Base-by-base conservation (phyloP, 305 asterid species). In the Petunia hybrid region DNA sequence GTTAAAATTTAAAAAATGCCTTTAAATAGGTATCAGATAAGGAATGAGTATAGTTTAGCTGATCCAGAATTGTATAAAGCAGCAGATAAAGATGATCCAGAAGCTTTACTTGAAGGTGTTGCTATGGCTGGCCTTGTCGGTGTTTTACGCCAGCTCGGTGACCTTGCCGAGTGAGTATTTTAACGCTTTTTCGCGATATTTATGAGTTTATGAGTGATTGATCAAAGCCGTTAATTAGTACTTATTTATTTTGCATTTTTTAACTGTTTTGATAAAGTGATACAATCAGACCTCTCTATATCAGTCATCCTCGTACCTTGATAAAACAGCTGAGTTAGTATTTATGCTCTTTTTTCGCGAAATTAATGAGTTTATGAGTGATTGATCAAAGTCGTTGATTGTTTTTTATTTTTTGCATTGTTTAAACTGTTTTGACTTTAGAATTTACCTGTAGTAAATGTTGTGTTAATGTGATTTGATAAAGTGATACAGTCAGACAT, bases 71-170 rank as follows among this genome's bases (percentile, higher is more conserved):
- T 95, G 82, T 95, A 93, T 80, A 90, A 89, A 65, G 85, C 97
- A 31, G 91, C 98, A 61, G 98, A 97, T 82, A 97, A 93, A 88
- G 97, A 95, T 92, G 99, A 97, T 88, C 99, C 99, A 4, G 99
- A 97, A 88, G 99, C 98, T 73, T 76, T 97, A 84, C 98, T 94
- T 35, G 99, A 97, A 91, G 99, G 97, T 70, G 96, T 97, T 76
- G 94, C 99, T 85, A 92, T 95, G 97, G 97, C 98, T 74, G 99
- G 97, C 10, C 91, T 97, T 71, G 99, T 97, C 64, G 99, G 99
- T 35, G 87, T 97, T 85, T 95, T 97, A 62, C 97, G 99, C 61
- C 99, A 95, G 95, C 97, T 97, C 61, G 98, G 99, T 12, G 99
- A 97, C 94, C 96, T 97, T n/a, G 97, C 98, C 3, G 98, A 97